These are phyloP conservation scores for Metarhizium robertsii DNA, from an alignment of 2,329 filamentous ascomycete genomes.

Conservation along the genomic window DNA sequence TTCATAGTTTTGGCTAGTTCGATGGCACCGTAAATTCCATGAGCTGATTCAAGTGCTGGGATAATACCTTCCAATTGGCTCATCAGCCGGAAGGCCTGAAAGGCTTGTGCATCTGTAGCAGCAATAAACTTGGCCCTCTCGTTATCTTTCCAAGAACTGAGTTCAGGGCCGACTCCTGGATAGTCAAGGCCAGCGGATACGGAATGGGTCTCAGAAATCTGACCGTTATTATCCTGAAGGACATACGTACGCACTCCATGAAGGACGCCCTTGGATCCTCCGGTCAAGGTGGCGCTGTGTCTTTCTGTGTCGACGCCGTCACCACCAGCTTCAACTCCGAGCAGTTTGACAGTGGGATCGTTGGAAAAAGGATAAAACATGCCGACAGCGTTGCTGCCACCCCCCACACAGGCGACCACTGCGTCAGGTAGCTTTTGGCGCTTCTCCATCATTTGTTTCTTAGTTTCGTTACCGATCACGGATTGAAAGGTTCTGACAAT, in stretches of 20 bases:
- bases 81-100: slow-evolving; percentile 76
- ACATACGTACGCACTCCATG: slow-evolving; percentile 96
- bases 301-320: slow-evolving; percentile 80
- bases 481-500: slow-evolving; percentile 97
- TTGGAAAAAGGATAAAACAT: slow-evolving; percentile 97
- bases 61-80: slow-evolving; percentile 93
- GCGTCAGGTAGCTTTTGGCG: slow-evolving; percentile 88
- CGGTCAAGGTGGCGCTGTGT: slow-evolving; percentile 81
- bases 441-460: slow-evolving; percentile 77
- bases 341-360: slow-evolving; percentile 73
- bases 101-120: slow-evolving; percentile 85
- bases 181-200: slow-evolving; percentile 96
- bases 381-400: slow-evolving; percentile 87
- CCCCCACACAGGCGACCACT: slow-evolving; percentile 92
- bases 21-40: slow-evolving; percentile 83
- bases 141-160: slow-evolving; percentile 87
- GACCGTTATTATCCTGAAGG: slow-evolving; percentile 83
- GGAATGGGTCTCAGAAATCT: slow-evolving; percentile 92
- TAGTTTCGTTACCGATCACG: slow-evolving; percentile 91
- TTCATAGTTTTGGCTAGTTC: slow-evolving; percentile 88
- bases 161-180: slow-evolving; percentile 89
- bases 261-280: slow-evolving; percentile 82
- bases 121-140: slow-evolving; percentile 80
- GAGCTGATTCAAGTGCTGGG: slow-evolving; percentile 85
- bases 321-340: slow-evolving; percentile 92